Evolutionary conservation across 306 rosid genomes (phyloP).

Genomic region (Pyrus communis): DNA sequence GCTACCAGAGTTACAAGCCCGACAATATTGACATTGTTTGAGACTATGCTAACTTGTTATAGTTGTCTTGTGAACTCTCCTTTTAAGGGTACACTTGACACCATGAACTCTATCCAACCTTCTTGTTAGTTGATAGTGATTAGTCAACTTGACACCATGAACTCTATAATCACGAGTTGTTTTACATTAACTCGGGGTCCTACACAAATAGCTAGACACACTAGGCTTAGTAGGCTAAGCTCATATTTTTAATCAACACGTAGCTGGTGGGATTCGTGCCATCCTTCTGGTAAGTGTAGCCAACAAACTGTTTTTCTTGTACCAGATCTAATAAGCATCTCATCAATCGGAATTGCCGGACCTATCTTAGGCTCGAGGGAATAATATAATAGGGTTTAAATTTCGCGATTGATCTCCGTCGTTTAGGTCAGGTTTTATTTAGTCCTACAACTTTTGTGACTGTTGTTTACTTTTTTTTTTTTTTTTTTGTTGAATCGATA

Average conservation of each 20-base stretch:
- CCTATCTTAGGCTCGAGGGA: neutral
- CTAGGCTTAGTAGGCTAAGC: neutral
- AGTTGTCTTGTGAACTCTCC: neutral
- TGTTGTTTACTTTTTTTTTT: too few species aligned
- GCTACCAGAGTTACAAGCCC: neutral
- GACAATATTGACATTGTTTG: neutral
- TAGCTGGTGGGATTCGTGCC: neutral
- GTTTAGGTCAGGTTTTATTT: neutral
- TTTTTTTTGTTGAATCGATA: too few species aligned
- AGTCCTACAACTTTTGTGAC: neutral
- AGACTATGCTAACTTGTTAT: neutral
- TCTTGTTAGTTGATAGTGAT: neutral
- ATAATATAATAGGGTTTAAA: neutral
- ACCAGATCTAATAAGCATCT: neutral
- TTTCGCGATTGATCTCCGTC: neutral
- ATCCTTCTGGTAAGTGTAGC: neutral
- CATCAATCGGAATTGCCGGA: neutral
- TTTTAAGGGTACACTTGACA: neutral
- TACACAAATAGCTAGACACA: neutral
- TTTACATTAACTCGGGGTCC: neutral
- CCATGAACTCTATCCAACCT: neutral
- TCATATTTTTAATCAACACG: neutral
- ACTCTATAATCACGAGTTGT: neutral
- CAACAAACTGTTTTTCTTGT: neutral
- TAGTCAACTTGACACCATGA: neutral